Conservation (phyloP, 805 yeast species). For the Wickerhamiella siamensis region DNA sequence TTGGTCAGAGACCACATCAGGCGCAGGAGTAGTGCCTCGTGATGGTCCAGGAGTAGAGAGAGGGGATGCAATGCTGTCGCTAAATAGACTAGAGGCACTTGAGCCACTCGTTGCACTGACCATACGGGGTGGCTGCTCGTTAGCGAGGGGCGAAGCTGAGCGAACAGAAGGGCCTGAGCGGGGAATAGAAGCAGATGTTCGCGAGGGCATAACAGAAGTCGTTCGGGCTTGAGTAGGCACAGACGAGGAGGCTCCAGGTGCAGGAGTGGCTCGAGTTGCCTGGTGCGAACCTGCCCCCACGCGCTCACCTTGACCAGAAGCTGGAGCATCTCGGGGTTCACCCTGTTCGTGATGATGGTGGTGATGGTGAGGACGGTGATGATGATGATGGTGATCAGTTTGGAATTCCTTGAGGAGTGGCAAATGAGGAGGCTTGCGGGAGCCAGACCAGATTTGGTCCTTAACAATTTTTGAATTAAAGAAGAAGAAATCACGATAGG, state of each 20-base stretch:
- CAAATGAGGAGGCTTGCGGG: conserved; percentile 30
- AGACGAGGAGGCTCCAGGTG: too few species aligned
- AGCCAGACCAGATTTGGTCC: background rate
- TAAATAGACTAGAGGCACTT: too few species aligned
- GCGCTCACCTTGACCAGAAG: background rate
- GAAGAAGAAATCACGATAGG: conserved; percentile 53
- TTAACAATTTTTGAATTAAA: conserved; percentile 47
- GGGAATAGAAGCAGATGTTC: too few species aligned
- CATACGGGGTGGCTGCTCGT: too few species aligned
- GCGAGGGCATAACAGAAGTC: too few species aligned
- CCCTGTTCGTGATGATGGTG: background rate
- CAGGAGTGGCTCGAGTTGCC: background rate
- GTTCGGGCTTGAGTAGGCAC: too few species aligned
- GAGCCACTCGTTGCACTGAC: too few species aligned
- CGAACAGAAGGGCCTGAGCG: background rate
- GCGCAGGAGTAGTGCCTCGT: background rate
- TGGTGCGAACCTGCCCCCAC: background rate
- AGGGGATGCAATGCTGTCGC: background rate
- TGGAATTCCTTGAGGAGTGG: conserved; percentile 25
- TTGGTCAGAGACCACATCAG: background rate
- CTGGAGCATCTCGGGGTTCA: background rate
- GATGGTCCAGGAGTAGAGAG: background rate
- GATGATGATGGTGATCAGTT: conserved; percentile 1
- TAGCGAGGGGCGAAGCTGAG: background rate
- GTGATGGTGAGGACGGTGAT: background rate